A percentile compares a stretch with the other conserved stretches of the same genome.
Conservation (phyloP, 2,329 filamentous ascomycete genomes). For the Phaeosphaeriaceae sp. region DNA sequence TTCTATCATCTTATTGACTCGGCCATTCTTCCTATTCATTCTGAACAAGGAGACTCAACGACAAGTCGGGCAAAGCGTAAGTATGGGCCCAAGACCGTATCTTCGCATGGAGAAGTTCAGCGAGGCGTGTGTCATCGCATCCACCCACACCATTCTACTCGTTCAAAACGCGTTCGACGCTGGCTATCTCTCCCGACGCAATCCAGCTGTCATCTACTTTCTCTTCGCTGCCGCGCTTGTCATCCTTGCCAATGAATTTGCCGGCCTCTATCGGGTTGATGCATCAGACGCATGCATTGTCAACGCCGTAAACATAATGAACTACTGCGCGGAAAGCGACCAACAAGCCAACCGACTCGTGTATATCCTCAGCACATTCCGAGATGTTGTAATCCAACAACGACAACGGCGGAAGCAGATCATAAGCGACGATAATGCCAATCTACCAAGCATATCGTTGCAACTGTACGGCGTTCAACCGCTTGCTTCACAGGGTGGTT, state of each 20-base stretch:
- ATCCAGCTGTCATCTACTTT: conserved; percentile 51
- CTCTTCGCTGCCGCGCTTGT: conserved; percentile 51
- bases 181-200: conserved; percentile 48
- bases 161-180: conserved; percentile 51
- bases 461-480: conserved; percentile 39
- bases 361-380: conserved; percentile 48
- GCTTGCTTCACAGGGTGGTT: conserved; percentile 7
- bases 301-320: conserved; percentile 50
- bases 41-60: conserved; percentile 55
- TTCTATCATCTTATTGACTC: conserved; percentile 66
- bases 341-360: conserved; percentile 48
- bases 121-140: conserved; percentile 52
- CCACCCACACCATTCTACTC: conserved; percentile 49
- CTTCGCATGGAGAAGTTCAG: conserved; percentile 57
- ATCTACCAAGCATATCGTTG: conserved; percentile 41
- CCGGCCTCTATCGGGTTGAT: conserved; percentile 42
- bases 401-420: conserved; percentile 33
- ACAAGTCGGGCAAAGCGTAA: conserved; percentile 35
- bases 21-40: conserved; percentile 68
- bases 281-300: conserved; percentile 45
- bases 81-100: conserved; percentile 35
- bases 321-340: conserved; percentile 50
- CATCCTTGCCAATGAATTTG: conserved; percentile 50
- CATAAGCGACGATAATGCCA: conserved; percentile 24
- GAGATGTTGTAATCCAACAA: conserved; percentile 46